Evolutionary conservation across 176 grass and related monocot genomes (phyloP), one percentile per base, ranked within the genome.

Genomic region (Rhynchospora breviuscula): DNA sequence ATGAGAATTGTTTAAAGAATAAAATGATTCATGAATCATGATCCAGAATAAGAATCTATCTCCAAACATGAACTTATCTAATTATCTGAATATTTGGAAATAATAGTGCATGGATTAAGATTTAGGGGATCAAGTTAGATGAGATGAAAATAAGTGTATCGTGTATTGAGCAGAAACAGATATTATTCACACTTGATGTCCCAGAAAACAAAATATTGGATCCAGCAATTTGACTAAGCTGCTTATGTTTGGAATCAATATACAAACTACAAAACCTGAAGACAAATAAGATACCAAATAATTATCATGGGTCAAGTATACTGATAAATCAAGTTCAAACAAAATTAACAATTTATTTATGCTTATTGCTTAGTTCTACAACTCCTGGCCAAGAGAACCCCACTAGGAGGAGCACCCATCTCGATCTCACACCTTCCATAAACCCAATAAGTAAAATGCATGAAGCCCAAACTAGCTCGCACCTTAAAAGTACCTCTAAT

Each of bases 361-460:
- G 43, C 23, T 74, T 76, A 82, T 83, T 43, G 90, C 47, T 85
- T 90, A 5, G 83, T 89, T 86, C 65, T 93, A 91, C 96, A 99
- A 85, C 71, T 89, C 75, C 88, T 88, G 44, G 88, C 89, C 53
- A 90, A 56, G 59, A 99, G 77, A 86, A 93, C 86, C 66, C 96
- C 96, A 86, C 26, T 67, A 23, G 96, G 96, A 83, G 96, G 96
- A 3, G 96, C 88, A 59, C 86, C 91, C 86, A 99, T 89, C 66
- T 92, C 85, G 23, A 99, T 57, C n/a, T 92, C 75, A 78, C 96
- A 99, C 13, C 85, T 58, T 0, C 81, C 81, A 72, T 87, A 81
- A 79, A 95, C 79, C 93, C 88, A 88, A 64, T 95, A 99, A 1
- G 83, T 83, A 84, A 78, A 92, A 68, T 93, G 96, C 14, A 87